Evolutionary conservation across 2,329 filamentous ascomycete genomes (phyloP), one percentile per base, ranked within the genome.

Genomic region (Clonostachys solani): DNA sequence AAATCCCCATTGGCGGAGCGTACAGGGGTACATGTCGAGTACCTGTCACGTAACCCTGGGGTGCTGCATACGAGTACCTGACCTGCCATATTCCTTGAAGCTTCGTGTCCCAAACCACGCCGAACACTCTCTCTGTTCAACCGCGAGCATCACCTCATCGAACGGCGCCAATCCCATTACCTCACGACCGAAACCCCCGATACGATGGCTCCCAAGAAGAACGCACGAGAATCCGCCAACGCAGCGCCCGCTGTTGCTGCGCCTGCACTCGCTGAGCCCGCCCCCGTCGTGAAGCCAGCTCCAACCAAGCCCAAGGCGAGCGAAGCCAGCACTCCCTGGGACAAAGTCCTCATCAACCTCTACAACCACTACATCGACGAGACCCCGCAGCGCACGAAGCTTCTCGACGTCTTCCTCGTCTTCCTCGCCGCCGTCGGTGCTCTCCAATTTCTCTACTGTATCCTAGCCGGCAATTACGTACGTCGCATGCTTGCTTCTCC

Each of bases 401-500:
- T 99, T 51, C 80, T 97, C 52, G 94, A 99, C 67, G 80, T 81
- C 35, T 99, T 99, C 67, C 84, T 99, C 81, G 81, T 70, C 5
- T 99, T 96, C 66, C 73, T 99, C 49, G 83, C 94, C 18, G 76
- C 85, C 2, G 89, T 95, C 5, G 94, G 91, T 44, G 89, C 74
- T n/a, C 66, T 97, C 59, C 94, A 99, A 70, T 97, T 99, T 67
- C 66, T 88, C 50, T 99, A 99, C 71, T 96, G 92, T 65, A 75
- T 96, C 47, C 62, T 97, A 56, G 90, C 84, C 47, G 94, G 94
- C 55, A 97, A 96, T 71, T 99, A 92, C 62, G 94, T 99, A 80
- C 52, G 90, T 81, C 34, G 45, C 13, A n/a, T 18, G 13, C 12
- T 8, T n/a, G 4, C 36, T n/a, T n/a, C n/a, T n/a, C 40, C 40